Evolutionary conservation across 202 grass and related monocot species (phyloP), one percentile per base, ranked within the genome.

Genomic region (Brachypodium distachyon): DNA sequence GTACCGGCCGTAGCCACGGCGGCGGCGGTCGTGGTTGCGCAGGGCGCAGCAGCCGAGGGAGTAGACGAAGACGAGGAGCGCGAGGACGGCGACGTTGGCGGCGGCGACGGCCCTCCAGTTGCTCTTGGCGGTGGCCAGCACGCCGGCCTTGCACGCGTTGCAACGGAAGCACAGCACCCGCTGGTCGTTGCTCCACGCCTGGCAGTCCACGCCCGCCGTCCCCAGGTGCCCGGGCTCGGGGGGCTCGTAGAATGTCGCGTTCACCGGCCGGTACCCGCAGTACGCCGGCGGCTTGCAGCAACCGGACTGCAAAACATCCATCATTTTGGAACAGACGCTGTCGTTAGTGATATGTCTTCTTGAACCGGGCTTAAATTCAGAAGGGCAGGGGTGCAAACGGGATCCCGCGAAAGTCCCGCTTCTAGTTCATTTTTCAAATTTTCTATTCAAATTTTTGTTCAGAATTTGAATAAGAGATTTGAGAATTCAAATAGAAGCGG

Each of bases 221-320:
- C 19, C 77, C 69, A 54, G 28, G n/a, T n/a, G n/a, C 8, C 84
- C 74, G 5, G 58, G 7, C 57, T 48, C 77, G 1, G 86, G 83
- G 11, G 73, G 12, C 23, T 54, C 67, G 84, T 89, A 92, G 58
- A 72, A 88, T 27, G 95, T 98, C 9, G 85, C 77, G 49, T 98
- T 98, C 66, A 91, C 71, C 33, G 71, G 47, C 49, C 77, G 40
- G 43, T 82, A 88, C 46, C 87, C 85, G 55, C 95, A 98, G 87
- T 87, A 94, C 16, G 85, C 90, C 28, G 91, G 95, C 32, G 95
- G 95, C 64, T 98, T 94, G 78, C 95, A 98, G 72, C 91, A 98
- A 0, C 95, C 87, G 3, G 95, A 94, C 91, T 94, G 87, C 70
- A 84, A 19, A 36, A 27, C n/a, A n/a, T n/a, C n/a, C n/a, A 21